Conservation (phyloP, 2,329 filamentous ascomycete genomes). For the Claviceps sp. region DNA sequence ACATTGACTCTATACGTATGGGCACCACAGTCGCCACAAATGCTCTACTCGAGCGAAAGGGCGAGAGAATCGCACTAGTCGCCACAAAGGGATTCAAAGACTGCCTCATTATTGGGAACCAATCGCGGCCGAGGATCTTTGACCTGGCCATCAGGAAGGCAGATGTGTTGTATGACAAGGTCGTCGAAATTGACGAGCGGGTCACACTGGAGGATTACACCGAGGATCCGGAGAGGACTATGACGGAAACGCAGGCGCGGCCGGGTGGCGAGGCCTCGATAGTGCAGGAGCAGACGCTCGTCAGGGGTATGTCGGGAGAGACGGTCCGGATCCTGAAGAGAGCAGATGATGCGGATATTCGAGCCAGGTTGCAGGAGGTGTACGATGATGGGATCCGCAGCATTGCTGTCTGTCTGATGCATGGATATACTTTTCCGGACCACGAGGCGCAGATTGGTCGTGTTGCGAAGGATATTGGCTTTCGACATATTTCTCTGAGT, state of each 20-base stretch:
- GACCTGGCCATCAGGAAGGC: slow-evolving; percentile 56
- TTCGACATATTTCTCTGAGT: slow-evolving; percentile 25
- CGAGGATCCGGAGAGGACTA: slow-evolving; percentile 43
- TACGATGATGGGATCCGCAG: slow-evolving; percentile 44
- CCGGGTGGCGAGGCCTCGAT: slow-evolving; percentile 29
- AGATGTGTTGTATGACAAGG: slow-evolving; percentile 54
- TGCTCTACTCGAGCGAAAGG: slow-evolving; percentile 61
- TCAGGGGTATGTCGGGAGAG: slow-evolving; percentile 54
- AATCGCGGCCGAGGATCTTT: slow-evolving; percentile 59
- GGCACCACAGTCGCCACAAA: slow-evolving; percentile 73
- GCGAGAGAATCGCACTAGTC: slow-evolving; percentile 56
- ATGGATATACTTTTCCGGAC: slow-evolving; percentile 50
- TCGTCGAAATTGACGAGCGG: slow-evolving; percentile 62
- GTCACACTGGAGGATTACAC: slow-evolving; percentile 63
- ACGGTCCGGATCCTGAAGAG: slow-evolving; percentile 51
- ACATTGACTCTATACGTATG: slow-evolving; percentile 57
- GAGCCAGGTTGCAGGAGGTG: slow-evolving; percentile 42
- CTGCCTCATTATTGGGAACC: slow-evolving; percentile 59
- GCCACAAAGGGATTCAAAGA: slow-evolving; percentile 63
- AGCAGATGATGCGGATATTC: slow-evolving; percentile 41
- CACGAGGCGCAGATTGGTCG: slow-evolving; percentile 32
- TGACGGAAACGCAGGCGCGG: slow-evolving; percentile 33
- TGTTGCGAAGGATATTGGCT: slow-evolving; percentile 27
- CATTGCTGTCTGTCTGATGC: slow-evolving; percentile 51
- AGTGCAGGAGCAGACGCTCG: slow-evolving; percentile 41